These are phyloP conservation scores for Aspergillus steynii DNA, from an alignment of 495 filamentous ascomycete genomes.

Conservation along the genomic window DNA sequence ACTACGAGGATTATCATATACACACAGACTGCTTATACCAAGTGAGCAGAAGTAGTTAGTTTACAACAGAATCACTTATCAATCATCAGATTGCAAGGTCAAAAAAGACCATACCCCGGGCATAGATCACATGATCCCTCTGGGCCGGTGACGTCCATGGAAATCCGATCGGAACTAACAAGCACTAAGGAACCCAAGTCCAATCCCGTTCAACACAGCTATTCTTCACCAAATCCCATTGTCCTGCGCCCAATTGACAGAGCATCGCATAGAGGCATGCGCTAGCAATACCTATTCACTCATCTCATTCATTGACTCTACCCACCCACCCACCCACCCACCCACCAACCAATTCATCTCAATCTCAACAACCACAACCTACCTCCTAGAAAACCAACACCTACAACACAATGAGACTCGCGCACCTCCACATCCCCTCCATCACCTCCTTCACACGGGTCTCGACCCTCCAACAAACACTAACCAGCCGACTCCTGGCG, in stretches of 20 bases:
- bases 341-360: background rate
- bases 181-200: background rate
- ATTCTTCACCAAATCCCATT: background rate
- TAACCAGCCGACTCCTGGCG: slow-evolving; percentile 47
- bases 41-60: background rate
- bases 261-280: background rate
- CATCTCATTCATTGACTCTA: no score
- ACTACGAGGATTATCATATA: no score
- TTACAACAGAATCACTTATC: background rate
- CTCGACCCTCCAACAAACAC: slow-evolving; percentile 49
- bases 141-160: background rate
- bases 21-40: background rate
- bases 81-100: background rate
- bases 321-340: no score
- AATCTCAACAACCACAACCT: background rate
- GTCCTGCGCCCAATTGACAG: background rate
- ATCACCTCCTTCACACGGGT: slow-evolving; percentile 52
- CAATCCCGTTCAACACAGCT: background rate
- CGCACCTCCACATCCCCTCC: slow-evolving; percentile 68
- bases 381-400: no score
- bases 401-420: slow-evolving; percentile 47
- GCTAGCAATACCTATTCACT: background rate
- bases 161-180: background rate
- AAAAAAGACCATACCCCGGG: background rate
- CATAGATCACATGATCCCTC: background rate